Conservation (phyloP, 1,139 yeast species). For the Yamadazyma aaseri region DNA sequence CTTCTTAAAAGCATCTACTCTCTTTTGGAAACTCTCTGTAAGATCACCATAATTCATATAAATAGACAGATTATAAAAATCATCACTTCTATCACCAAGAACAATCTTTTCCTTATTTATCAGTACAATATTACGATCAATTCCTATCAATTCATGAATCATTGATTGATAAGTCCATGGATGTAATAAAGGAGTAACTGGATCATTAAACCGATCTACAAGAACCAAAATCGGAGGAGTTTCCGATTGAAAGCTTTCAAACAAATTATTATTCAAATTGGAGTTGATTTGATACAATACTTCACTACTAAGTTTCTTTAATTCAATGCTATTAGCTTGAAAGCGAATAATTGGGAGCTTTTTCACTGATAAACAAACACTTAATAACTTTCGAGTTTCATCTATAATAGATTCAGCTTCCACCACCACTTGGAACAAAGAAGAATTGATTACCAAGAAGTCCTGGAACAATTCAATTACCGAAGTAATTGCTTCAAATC, state of each 20-base stretch:
- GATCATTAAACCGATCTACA: slow-evolving; percentile 84
- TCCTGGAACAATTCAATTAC: slow-evolving; percentile 87
- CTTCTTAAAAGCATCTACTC: slow-evolving; percentile 77
- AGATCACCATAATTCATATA: slow-evolving; percentile 91
- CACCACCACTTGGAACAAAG: slow-evolving; percentile 44
- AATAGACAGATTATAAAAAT: slow-evolving; percentile 77
- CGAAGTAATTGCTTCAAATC: slow-evolving; percentile 70
- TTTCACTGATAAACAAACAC: slow-evolving; percentile 71
- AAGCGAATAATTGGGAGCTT: slow-evolving; percentile 75
- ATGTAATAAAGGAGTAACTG: slow-evolving; percentile 82
- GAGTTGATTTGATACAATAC: slow-evolving; percentile 58
- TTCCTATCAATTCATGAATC: slow-evolving; percentile 90
- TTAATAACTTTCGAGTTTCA: slow-evolving; percentile 54
- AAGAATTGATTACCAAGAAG: slow-evolving; percentile 68
- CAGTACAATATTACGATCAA: slow-evolving; percentile 76
- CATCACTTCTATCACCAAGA: slow-evolving; percentile 54
- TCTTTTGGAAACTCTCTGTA: slow-evolving; percentile 82
- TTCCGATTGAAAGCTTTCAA: slow-evolving; percentile 66
- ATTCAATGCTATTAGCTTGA: slow-evolving; percentile 66
- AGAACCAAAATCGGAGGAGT: slow-evolving; percentile 74
- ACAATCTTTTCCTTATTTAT: slow-evolving; percentile 37
- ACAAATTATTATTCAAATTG: slow-evolving; percentile 56
- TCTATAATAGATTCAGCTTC: slow-evolving; percentile 31
- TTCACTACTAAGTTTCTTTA: slow-evolving; percentile 67
- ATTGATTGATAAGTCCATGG: slow-evolving; percentile 99